Percentiles rank a stretch among this genome's conserved stretches.
phyloP scores from a whole-genome alignment of 1,139 yeast genomes.

The Arxiozyma heterogenica region DNA sequence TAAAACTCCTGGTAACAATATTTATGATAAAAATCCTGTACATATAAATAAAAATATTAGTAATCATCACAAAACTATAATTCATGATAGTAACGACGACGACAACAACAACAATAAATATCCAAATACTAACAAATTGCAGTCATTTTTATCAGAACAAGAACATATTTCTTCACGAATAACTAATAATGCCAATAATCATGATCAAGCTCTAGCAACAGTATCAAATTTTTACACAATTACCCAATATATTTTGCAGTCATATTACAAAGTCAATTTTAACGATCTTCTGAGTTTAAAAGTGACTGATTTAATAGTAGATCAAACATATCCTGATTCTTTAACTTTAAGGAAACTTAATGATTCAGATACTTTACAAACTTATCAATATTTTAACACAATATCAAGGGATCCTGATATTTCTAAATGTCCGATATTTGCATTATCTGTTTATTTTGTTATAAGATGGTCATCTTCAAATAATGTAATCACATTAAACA shows the following conservation, averaged over 20 bases:
- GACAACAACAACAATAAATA: conserved; percentile 1
- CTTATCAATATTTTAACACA: conserved; percentile 29
- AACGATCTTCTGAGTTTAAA: conserved; percentile 13
- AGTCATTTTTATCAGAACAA: conserved; percentile 13
- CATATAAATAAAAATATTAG: neutral
- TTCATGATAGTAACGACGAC: neutral
- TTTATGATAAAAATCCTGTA: neutral
- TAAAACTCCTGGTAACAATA: neutral
- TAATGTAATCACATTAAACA: conserved; percentile 19
- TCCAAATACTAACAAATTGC: conserved; percentile 8
- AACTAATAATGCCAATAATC: neutral
- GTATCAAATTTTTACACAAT: conserved; percentile 22
- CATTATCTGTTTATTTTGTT: conserved; percentile 25
- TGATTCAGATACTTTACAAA: conserved; percentile 15
- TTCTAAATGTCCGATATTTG: conserved; percentile 29
- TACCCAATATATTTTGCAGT: conserved; percentile 23
- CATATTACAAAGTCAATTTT: conserved; percentile 21
- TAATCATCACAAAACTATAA: neutral
- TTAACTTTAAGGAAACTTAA: conserved; percentile 28
- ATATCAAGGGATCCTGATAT: conserved; percentile 27
- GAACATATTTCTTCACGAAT: conserved; percentile 13
- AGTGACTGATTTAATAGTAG: conserved; percentile 27
- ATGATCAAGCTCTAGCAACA: conserved; percentile 13
- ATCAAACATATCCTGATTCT: conserved; percentile 30
- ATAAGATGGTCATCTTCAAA: conserved; percentile 25